Evolutionary conservation across 2,329 filamentous ascomycete genomes (phyloP), one percentile per base, ranked within the genome.

Genomic region (Neonectria punicea): DNA sequence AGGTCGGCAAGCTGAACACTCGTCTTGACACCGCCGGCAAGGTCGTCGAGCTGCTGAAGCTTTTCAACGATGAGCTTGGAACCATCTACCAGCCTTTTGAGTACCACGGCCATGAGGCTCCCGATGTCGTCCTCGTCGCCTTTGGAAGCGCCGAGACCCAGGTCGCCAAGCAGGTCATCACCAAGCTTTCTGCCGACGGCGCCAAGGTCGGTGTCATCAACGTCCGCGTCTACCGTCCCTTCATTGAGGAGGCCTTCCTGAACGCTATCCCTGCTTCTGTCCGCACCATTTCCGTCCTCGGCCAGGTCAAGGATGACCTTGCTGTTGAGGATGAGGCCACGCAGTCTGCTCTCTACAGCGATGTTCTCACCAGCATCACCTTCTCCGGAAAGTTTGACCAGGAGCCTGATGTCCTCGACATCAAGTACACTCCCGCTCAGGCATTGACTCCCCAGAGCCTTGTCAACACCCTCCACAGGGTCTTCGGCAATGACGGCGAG

Each of bases 61-160:
- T 90, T 22, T 90, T 97, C 81, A 99, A 98, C 80, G 89, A 89
- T 67, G 94, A 98, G 83, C 89, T 99, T 25, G 96, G 95, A 63
- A 98, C 96, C 49, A 90, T 95, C 70, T 99, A 99, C 79, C 88
- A 91, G 74, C 89, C 93, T 7, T 99, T 98, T 73, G 96, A 99
- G 82, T 99, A 99, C 82, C 88, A 91, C 74, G 96, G 96, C 25
- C 93, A 98, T 77, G 84, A 88, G 53, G 84, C 89, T 47, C 89
- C 96, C 4, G 92, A 95, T 70, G 89, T 90, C 10, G 93, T 99
- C 16, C 83, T 98, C 36, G 94, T 98, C 32, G 92, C 93, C 49
- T 98, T 99, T 73, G 96, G 96, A 72, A 97, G 93, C 65, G 89
- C 94, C 5, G 96, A 99, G 83, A 89, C 93, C 14, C 94, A 96